Base-by-base conservation (phyloP, 2,329 filamentous ascomycete species). In the Botryotinia narcissicola region DNA sequence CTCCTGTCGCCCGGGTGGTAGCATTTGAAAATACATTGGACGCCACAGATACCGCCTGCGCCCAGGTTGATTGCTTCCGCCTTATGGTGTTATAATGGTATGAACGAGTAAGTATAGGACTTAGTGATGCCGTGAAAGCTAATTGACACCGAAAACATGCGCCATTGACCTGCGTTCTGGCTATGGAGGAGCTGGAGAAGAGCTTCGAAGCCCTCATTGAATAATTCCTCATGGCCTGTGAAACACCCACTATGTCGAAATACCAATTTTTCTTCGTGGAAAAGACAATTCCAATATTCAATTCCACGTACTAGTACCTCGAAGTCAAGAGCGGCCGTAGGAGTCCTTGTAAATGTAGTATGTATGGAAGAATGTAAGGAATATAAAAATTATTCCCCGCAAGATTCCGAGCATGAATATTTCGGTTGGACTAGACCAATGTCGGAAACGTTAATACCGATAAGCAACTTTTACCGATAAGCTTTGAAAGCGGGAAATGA, bases 1-100 rank as follows among this genome's bases (percentile, higher is more conserved):
- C 89, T 75, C 88, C 86, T 73, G 89, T 75, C 86, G 78, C 88
- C 86, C 77, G 88, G 66, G 83, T 81, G 75, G 91, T 86, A 62
- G 88, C 89, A 81, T 91, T 92, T 77, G 87, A 87, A 77, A 94
- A 91, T 74, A 94, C 87, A 81, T 91, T 91, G 77, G 92, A 87
- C 54, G 90, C 89, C 25, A 91, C 89, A 37, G 89, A 88, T 29
- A 93, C 91, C 12, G 92, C 92, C 62, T 93, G 92, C 3, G 90
- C 91, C 87, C 92, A 93, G 68, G 90, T 90, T n/a, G 91, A 94
- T 75, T 87, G 84, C 72, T 84, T 81, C 75, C 84, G 83, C 80
- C 84, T 83, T 74, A 82, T 80, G 12, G 84, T 82, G 73, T 84
- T 80, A 69, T 51, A 42, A 60, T 77, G 75, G 67, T 78, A 77